Base-by-base conservation (phyloP, 495 filamentous ascomycete species). In the Letharia lupina region DNA sequence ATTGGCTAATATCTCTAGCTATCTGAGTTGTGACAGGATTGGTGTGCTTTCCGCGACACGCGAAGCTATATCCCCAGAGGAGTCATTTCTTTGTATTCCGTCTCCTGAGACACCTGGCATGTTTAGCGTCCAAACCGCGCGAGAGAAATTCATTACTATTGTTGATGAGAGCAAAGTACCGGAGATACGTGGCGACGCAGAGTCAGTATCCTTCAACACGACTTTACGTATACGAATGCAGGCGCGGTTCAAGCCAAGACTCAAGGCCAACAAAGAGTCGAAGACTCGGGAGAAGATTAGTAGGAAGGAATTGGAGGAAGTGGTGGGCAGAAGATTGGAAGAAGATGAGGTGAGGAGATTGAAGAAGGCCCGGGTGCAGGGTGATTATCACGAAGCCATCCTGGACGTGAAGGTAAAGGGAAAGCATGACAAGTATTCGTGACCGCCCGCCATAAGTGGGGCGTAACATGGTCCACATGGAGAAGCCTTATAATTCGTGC, bases 211-310 rank as follows among this genome's bases (percentile, higher is more conserved):
- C 31, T 91, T 92, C 71, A 85, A 84, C 65, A 90, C 92, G 68
- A 90, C 87, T 28, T 72, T 96, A 64, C 83, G 90, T 64, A 85
- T 98, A 70, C 87, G 94, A 35, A 94, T 98, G 90, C 94, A 98
- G 79, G 91, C 92, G 39, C 80, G 91, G 60, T 97, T 94, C 75
- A 96, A 97, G 80, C 91, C 91, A 54, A 83, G 83, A 69, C 77
- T 92, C 13, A 89, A 88, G 73, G 87, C 86, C 18, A 81, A 79
- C 3, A 96, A 91, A 73, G 89, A 90, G 71, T 86, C 87, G 66
- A 96, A 90, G 80, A 87, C 87, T 9, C 80, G 78, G 72, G 89
- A 91, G 72, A 94, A 92, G 80, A 89, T 98, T 60, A 93, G 87
- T 71, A 81, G 88, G 67, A 89, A 89, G 73, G 91, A 98, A 77